phyloP scores from a whole-genome alignment of 2,329 filamentous ascomycete species.

The Xylaria digitata region DNA sequence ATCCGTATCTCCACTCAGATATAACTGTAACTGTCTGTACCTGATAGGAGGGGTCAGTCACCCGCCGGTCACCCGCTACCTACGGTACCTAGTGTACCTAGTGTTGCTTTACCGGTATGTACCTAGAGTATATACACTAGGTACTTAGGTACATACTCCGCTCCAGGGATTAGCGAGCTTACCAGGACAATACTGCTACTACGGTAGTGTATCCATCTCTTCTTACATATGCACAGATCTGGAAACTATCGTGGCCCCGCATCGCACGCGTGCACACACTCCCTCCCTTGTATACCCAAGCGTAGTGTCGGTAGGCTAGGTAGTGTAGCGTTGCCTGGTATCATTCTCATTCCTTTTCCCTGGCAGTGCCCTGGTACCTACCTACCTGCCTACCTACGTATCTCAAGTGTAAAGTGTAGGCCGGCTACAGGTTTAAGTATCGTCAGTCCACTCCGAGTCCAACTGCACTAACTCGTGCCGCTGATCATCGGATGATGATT shows the following conservation, averaged over 20 bases:
- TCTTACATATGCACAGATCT: constrained; percentile 9
- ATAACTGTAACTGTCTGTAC: too few species aligned
- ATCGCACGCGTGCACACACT: background rate
- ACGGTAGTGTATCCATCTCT: too few species aligned
- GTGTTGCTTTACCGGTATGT: too few species aligned
- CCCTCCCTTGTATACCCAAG: constrained; percentile 3
- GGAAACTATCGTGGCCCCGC: constrained; percentile 28
- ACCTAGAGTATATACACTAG: background rate
- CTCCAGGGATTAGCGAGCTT: constrained; percentile 10
- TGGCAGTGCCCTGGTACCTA: too few species aligned
- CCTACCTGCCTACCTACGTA: background rate
- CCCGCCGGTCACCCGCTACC: too few species aligned
- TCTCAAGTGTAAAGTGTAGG: background rate
- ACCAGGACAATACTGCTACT: background rate
- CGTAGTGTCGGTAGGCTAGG: background rate
- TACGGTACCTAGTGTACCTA: too few species aligned
- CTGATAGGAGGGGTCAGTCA: too few species aligned
- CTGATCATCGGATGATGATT: constrained; percentile 45
- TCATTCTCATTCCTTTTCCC: background rate
- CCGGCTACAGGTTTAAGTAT: too few species aligned
- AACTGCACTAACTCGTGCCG: constrained; percentile 35
- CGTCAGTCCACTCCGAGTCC: constrained; percentile 12
- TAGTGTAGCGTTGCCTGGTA: background rate
- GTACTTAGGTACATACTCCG: background rate
- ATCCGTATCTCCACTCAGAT: too few species aligned